Base-by-base conservation (phyloP, 2,329 filamentous ascomycete species). In the Thielaviopsis populi region DNA sequence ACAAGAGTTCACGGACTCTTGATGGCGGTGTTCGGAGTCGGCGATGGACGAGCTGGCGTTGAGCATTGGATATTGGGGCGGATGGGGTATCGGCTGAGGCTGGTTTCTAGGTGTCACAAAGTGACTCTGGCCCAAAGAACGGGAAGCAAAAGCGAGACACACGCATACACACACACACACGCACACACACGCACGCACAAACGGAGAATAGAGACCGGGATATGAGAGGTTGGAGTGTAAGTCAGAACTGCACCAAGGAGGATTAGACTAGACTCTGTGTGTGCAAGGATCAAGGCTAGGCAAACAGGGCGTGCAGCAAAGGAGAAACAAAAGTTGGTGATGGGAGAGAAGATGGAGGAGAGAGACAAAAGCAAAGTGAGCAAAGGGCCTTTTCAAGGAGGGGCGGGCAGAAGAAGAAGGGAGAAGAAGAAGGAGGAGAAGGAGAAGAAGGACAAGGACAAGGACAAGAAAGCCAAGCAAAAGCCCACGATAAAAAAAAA, bases 201-300 rank as follows among this genome's bases (percentile, higher is more conserved):
- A 22, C 46, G 30, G 53, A 56, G 15, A 46, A 19, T 19, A 19
- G 42, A 19, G 53, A 56, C 53, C n/a, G 53, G 53, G 53, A 56
- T 56, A 56, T 37, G 6, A 41, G 56, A 19, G 10, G 56, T 42
- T 40, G n/a, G 33, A 59, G 56, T 59, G 56, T 59, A 59, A 59
- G 40, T 59, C 56, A 41, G 15, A 59, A 40, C 7, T 59, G 33
- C 33, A 59, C 56, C 56, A 42, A 41, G 56, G 33, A 59, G 33
- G 56, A 40, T 42, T 59, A 42, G 40, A 42, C 33, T 59, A 42
- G 40, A 42, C 33, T 59, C n/a, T 41, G 19, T 40, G 11, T 50
- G 24, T 59, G 40, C 56, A 59, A 42, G 33, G 56, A 59, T 59
- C 53, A 56, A 59, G 33, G 33, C 19, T 33, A 60, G 22, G 7